Conservation (phyloP, 1,284 basidiomycete species). For the Porphyrellus sp. region DNA sequence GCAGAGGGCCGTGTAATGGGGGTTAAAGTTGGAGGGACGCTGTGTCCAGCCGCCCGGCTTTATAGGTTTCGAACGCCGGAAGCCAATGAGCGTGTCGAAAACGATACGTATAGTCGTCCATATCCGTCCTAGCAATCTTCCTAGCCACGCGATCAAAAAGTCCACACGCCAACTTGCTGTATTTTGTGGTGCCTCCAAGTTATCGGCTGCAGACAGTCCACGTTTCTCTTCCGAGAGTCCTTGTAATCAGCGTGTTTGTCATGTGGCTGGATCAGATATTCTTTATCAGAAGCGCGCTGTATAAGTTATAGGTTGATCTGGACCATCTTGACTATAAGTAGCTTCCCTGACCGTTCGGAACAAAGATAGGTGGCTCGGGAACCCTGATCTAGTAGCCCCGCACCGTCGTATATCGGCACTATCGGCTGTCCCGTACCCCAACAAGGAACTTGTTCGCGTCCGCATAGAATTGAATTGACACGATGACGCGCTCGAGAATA, state of each 20-base stretch:
- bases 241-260: constrained; percentile 26
- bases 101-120: constrained; percentile 31
- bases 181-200: constrained; percentile 17
- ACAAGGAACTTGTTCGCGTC: constrained; percentile 12
- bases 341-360: constrained; percentile 27
- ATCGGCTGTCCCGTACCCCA: constrained; percentile 20
- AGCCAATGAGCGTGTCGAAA: constrained; percentile 26
- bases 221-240: constrained; percentile 17
- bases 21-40: constrained; percentile 16
- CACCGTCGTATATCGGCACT: constrained; percentile 21
- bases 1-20: constrained; percentile 6
- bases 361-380: constrained; percentile 24
- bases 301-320: constrained; percentile 20
- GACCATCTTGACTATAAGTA: constrained; percentile 24
- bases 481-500: not conserved
- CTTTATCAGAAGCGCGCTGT: constrained; percentile 31
- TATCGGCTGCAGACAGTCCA: constrained; percentile 16
- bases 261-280: constrained; percentile 30
- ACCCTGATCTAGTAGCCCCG: constrained; percentile 24
- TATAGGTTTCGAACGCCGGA: constrained; percentile 29
- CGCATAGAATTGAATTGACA: constrained; percentile 7
- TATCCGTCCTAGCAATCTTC: constrained; percentile 28
- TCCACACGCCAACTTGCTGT: constrained; percentile 33
- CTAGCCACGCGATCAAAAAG: constrained; percentile 22
- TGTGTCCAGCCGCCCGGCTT: constrained; percentile 16